Evolutionary conservation across 257 asterid genomes (phyloP), one percentile per base, ranked within the genome.

Genomic region (Forsythia suspensa): DNA sequence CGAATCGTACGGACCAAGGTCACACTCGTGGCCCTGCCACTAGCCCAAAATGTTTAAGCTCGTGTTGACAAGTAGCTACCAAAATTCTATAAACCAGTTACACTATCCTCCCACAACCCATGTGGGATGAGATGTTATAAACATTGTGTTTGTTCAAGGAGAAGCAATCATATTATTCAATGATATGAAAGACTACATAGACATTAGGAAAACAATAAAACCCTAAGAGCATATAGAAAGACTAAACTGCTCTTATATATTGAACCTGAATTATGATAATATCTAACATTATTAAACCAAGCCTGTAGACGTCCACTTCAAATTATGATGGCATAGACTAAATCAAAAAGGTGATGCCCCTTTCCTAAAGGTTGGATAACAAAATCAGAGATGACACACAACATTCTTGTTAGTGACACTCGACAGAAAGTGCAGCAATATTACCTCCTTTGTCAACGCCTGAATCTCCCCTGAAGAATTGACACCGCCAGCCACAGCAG

Each of bases 381-480:
- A 0, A 1, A 29, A 29, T 29, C 34, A 1, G 34, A 29, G 1
- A 29, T 29, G 34, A 29, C 34, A 29, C 34, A 29, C 34, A 29
- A 29, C 34, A 29, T 29, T 29, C 34, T 29, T 29, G 34, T 29
- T 29, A 29, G 34, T 29, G 34, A 1, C 10, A 9, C 55, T 68
- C 63, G 34, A 57, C 71, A 59, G 37, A 76, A 41, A 63, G 66
- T 57, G 11, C 24, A 43, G 81, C 65, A 71, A 43, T 70, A 52
- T 80, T 85, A 92, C 97, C 98, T 94, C 96, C 83, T 86, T 90
- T 8, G 83, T 81, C 89, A 90, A 81, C 74, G 89, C 81, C 70
- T 88, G 88, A 67, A 87, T 73, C 85, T 94, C 97, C 51, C 24
- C 55, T 3, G 86, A 83, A 55, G 87, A 80, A 77, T 89, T 74